Percentiles rank a stretch among this genome's conserved stretches.
phyloP scores from a whole-genome alignment of 176 grass and related monocot species.

The Oryza glumipatula region DNA sequence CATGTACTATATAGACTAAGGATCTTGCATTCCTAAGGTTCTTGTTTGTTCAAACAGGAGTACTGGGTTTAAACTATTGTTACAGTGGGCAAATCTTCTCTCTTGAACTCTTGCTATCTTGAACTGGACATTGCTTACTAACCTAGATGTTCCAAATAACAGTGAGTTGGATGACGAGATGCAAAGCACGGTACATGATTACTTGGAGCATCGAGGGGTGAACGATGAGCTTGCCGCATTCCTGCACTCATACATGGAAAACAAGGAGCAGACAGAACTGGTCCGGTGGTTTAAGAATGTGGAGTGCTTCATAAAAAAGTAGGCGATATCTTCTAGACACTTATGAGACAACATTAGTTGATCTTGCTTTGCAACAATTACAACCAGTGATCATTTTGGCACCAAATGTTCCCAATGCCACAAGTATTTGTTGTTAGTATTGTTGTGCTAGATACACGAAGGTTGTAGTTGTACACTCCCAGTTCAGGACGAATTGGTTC shows the following conservation, averaged over 20 bases:
- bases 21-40: not conserved
- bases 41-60: not conserved
- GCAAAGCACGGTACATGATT: slow-evolving; percentile 58
- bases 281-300: slow-evolving; percentile 69
- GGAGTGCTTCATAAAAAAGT: slow-evolving; percentile 55
- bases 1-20: not conserved
- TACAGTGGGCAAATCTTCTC: not conserved
- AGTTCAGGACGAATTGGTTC: not conserved
- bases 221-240: slow-evolving; percentile 77
- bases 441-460: not conserved
- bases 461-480: not conserved
- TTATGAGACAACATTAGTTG: not conserved
- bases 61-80: not conserved
- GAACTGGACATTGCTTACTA: slow-evolving; percentile 2
- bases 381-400: not conserved
- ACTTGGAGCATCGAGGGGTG: slow-evolving; percentile 73
- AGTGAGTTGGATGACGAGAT: slow-evolving; percentile 93
- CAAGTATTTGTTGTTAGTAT: not conserved
- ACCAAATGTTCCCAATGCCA: not conserved
- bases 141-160: not conserved
- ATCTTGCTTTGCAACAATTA: not conserved
- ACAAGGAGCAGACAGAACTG: slow-evolving; percentile 72
- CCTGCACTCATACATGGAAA: slow-evolving; percentile 67
- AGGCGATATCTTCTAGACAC: not conserved
- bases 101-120: not conserved